Percentiles rank a stretch among this genome's conserved stretches.
Evolutionary conservation across 306 rosid genomes (phyloP).

Genomic region (Trichosanthes truncata): DNA sequence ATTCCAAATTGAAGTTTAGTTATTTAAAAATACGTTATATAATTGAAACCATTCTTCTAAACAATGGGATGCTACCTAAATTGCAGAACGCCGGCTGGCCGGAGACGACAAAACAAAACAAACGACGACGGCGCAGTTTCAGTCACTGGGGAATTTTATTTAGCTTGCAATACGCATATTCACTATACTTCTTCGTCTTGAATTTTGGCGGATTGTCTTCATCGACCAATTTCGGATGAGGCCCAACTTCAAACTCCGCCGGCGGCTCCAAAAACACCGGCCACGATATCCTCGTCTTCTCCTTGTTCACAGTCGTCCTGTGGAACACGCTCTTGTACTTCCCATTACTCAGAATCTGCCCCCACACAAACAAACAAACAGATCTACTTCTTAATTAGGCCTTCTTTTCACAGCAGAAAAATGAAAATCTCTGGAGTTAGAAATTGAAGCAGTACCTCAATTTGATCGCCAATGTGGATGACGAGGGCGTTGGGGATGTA

Average conservation of each 20-base stretch:
- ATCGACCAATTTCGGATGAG: conserved; percentile 20
- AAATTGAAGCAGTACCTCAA: conserved; percentile 34
- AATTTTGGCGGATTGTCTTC: conserved; percentile 22
- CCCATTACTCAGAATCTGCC: conserved; percentile 67
- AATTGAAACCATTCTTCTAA: too few relatives aligned
- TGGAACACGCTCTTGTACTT: conserved; percentile 34
- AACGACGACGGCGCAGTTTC: not conserved
- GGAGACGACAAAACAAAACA: not conserved
- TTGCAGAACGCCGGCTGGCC: not conserved
- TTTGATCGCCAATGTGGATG: conserved; percentile 70
- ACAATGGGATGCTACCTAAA: too few relatives aligned
- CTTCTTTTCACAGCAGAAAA: not conserved
- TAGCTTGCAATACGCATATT: conserved; percentile 27
- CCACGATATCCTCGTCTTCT: conserved; percentile 36
- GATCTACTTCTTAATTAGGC: not conserved
- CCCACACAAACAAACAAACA: not conserved
- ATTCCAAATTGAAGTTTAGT: too few relatives aligned
- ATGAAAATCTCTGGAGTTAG: not conserved
- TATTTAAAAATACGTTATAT: too few relatives aligned
- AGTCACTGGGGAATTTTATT: conserved; percentile 34
- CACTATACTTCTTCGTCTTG: conserved; percentile 22
- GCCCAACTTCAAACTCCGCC: conserved; percentile 18
- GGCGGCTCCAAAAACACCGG: conserved; percentile 42
- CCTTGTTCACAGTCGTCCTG: conserved; percentile 31
- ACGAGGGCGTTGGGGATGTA: conserved; percentile 67